Evolutionary conservation across 257 asterid species (phyloP).

Genomic region (Orobanche coerulescens): DNA sequence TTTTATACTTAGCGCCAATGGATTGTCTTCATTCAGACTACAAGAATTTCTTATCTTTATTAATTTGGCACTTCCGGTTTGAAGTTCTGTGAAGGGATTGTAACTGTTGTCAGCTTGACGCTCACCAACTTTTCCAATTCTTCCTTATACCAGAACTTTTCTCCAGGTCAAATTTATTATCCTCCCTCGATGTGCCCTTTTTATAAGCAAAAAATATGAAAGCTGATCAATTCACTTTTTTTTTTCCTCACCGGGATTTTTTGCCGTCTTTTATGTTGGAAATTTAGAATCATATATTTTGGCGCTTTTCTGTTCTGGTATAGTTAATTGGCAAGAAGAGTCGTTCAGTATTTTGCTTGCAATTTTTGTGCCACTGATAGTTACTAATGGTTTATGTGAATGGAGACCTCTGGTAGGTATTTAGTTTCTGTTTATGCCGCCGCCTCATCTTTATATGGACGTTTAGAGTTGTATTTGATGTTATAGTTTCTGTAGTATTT

Average conservation of each 20-base stretch:
- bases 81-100: too few species aligned
- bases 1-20: not conserved
- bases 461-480: conserved; percentile 8
- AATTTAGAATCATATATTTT: not conserved
- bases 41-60: not conserved
- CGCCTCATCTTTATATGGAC: conserved; percentile 14
- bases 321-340: not conserved
- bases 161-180: too few species aligned
- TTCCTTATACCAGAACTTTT: not conserved
- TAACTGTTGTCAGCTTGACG: not conserved
- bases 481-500: conserved; percentile 29
- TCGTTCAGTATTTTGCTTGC: not conserved
- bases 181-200: not conserved
- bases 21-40: not conserved
- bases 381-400: not conserved
- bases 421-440: not conserved
- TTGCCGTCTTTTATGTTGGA: not conserved
- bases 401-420: not conserved
- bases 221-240: not conserved
- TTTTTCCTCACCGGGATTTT: not conserved
- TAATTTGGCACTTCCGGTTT: not conserved
- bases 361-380: not conserved
- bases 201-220: not conserved
- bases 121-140: not conserved
- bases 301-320: not conserved